These are phyloP conservation scores for Russula earlei DNA, from an alignment of 768 basidiomycete species.

Conservation along the genomic window DNA sequence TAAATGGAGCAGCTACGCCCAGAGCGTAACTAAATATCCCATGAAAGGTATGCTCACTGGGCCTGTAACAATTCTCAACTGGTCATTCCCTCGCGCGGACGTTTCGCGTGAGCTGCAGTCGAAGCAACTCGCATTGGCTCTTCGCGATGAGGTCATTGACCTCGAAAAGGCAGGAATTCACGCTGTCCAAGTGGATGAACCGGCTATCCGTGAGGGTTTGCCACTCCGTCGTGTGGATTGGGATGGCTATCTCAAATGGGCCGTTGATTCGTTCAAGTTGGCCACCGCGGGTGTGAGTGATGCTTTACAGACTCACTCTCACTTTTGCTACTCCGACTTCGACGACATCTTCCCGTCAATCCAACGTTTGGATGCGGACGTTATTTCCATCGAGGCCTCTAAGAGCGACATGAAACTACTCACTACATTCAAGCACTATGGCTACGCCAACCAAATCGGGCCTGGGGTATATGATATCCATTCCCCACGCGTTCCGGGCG, in stretches of 20 bases:
- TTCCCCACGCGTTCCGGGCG: constrained; percentile 93
- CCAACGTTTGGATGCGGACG: constrained; percentile 93
- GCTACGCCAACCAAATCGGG: constrained; percentile 95
- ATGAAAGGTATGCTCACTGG: constrained; percentile 99
- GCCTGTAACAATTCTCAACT: constrained; percentile 98
- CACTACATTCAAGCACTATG: constrained; percentile 88
- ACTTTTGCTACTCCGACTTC: constrained; percentile 99
- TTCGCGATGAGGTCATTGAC: constrained; percentile 96
- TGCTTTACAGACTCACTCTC: constrained; percentile 93
- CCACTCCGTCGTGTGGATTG: constrained; percentile 95
- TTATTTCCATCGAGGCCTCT: constrained; percentile 97
- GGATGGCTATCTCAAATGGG: constrained; percentile 95
- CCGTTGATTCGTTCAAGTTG: constrained; percentile 97
- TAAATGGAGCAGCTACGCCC: constrained; percentile 93
- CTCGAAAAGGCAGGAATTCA: constrained; percentile 94
- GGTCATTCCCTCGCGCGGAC: constrained; percentile 99
- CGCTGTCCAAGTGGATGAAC: constrained; percentile 99
- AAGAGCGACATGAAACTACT: constrained; percentile 99
- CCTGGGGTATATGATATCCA: constrained; percentile 99
- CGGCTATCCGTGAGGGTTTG: constrained; percentile 97
- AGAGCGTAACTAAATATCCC: constrained; percentile 84
- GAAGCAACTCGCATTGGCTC: constrained; percentile 94
- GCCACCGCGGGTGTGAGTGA: constrained; percentile 93
- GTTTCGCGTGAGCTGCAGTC: constrained; percentile 94
- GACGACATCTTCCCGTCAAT: constrained; percentile 98